These are phyloP conservation scores for Elongisporangium senticosum DNA, from an alignment of 352 stramenopile genomes.

Conservation along the genomic window DNA sequence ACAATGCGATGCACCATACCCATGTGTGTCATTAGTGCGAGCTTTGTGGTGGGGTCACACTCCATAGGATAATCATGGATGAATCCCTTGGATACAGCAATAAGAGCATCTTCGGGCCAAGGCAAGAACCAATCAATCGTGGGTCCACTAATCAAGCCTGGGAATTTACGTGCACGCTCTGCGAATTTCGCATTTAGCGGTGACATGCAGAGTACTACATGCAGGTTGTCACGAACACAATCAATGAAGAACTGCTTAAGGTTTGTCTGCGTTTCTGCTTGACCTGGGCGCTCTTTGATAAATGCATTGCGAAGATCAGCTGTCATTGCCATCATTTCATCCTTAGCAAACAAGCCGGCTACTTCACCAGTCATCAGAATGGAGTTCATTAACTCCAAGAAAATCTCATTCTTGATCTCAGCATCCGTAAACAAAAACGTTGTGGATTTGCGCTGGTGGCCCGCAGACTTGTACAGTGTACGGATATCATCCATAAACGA, in stretches of 20 bases:
- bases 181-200: slow-evolving; percentile 98
- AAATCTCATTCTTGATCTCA: slow-evolving; percentile 99
- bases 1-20: slow-evolving; percentile 97
- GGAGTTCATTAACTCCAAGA: slow-evolving; percentile 98
- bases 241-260: slow-evolving; percentile 98
- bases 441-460: slow-evolving; percentile 94
- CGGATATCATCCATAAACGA: slow-evolving; percentile 97
- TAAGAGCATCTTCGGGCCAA: slow-evolving; percentile 98
- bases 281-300: slow-evolving; percentile 90
- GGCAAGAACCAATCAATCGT: slow-evolving; percentile 99
- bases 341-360: slow-evolving; percentile 96
- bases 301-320: slow-evolving; percentile 94
- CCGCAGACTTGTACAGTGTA: slow-evolving; percentile 95
- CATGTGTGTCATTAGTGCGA: slow-evolving; percentile 96
- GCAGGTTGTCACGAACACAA: slow-evolving; percentile 96
- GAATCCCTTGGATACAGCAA: slow-evolving; percentile 95
- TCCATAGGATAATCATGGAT: slow-evolving; percentile 96
- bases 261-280: slow-evolving; percentile 95
- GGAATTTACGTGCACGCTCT: slow-evolving; percentile 95
- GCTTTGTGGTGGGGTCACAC: slow-evolving; percentile 80
- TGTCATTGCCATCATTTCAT: slow-evolving; percentile 99
- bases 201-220: slow-evolving; percentile 99
- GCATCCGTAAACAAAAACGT: slow-evolving; percentile 98
- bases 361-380: slow-evolving; percentile 98
- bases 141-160: slow-evolving; percentile 94